Percentiles rank a stretch among this genome's conserved stretches.
phyloP scores from a whole-genome alignment of 371 early-diverging fungal species.

The Globomyces sp. region DNA sequence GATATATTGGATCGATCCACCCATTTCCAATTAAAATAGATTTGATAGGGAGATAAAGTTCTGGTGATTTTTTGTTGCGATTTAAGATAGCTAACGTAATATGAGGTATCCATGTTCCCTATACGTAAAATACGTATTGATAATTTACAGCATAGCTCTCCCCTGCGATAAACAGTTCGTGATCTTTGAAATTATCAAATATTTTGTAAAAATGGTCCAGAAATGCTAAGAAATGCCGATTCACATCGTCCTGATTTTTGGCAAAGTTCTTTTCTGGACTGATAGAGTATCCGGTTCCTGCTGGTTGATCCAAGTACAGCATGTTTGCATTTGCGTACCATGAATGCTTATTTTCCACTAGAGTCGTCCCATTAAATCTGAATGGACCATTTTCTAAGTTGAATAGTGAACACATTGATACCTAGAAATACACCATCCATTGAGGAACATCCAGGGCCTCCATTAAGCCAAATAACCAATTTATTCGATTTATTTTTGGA shows the following conservation, averaged over 20 bases:
- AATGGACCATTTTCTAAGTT: constrained; percentile 85
- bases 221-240: constrained; percentile 59
- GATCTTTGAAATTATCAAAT: constrained; percentile 57
- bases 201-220: constrained; percentile 58
- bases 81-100: constrained; percentile 61
- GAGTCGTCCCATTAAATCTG: constrained; percentile 54
- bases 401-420: constrained; percentile 35
- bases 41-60: constrained; percentile 52
- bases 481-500: constrained; percentile 6
- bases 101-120: constrained; percentile 77
- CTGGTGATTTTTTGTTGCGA: constrained; percentile 39
- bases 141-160: constrained; percentile 73
- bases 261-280: constrained; percentile 6
- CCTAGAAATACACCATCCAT: background rate
- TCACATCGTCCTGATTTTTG: constrained; percentile 36
- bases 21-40: constrained; percentile 83
- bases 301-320: constrained; percentile 83
- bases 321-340: constrained; percentile 75
- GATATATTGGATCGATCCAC: constrained; percentile 79
- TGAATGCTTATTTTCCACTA: constrained; percentile 51
- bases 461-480: constrained; percentile 84
- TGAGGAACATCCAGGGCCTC: constrained; percentile 59
- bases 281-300: constrained; percentile 66
- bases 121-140: too few relatives aligned
- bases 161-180: constrained; percentile 75